phyloP scores from a whole-genome alignment of 768 basidiomycete species.

The Leccinum imitatum region DNA sequence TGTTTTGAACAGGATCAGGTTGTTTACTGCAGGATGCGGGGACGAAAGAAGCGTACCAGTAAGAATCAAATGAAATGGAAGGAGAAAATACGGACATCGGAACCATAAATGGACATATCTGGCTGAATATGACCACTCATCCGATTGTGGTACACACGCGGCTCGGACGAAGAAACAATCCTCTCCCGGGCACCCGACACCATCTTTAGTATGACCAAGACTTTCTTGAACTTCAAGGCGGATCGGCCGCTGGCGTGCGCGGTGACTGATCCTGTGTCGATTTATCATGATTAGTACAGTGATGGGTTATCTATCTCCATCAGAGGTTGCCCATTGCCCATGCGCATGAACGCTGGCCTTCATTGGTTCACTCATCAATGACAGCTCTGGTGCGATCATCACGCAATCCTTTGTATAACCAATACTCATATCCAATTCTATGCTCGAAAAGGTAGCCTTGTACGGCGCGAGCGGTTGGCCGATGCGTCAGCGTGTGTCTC shows the following conservation, averaged over 20 bases:
- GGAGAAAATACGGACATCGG: not conserved
- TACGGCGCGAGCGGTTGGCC: not conserved
- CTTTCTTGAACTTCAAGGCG: not conserved
- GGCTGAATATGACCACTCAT: not conserved
- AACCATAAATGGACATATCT: not conserved
- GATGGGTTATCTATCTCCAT: conserved; percentile 10
- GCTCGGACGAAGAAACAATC: not conserved
- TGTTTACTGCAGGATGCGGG: conserved; percentile 1
- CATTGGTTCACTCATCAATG: not conserved
- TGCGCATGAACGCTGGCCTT: not conserved
- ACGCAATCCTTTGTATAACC: conserved; percentile 7
- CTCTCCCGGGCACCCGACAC: conserved; percentile 7
- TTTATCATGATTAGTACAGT: not conserved
- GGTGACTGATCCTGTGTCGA: not conserved
- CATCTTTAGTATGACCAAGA: not conserved
- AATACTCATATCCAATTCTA: conserved; percentile 2
- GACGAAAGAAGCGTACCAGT: not conserved
- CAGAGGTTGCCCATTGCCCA: conserved; percentile 3
- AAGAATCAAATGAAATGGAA: not conserved
- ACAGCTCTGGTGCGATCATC: conserved; percentile 7
- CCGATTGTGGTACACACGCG: not conserved
- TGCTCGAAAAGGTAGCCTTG: not conserved
- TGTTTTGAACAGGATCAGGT: conserved; percentile 4
- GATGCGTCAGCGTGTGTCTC: not conserved
- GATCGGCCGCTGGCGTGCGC: not conserved